A percentile compares a stretch with the other conserved stretches of the same genome.
Conservation (phyloP, 345 rosid genomes). For the Microcos paniculata region DNA sequence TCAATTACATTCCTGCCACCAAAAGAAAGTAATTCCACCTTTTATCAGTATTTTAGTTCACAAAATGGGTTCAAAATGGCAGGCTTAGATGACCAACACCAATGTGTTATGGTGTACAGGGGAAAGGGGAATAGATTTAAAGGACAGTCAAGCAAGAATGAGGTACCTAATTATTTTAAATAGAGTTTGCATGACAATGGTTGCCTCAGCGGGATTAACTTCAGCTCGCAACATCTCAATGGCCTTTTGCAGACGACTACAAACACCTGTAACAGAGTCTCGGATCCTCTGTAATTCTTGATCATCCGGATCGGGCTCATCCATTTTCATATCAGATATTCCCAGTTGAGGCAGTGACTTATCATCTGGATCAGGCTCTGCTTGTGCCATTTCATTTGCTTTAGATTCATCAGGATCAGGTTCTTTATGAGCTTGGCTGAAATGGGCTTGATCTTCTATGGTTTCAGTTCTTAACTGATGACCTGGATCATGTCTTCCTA, state of each 20-base stretch:
- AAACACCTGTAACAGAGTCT: slow-evolving; percentile 60
- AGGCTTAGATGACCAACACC: neutral
- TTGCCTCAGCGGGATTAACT: slow-evolving; percentile 48
- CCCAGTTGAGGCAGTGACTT: slow-evolving; percentile 22
- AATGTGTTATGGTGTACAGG: neutral
- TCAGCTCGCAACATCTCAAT: slow-evolving; percentile 54
- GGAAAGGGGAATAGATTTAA: neutral
- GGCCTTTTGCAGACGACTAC: slow-evolving; percentile 66
- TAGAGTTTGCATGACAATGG: slow-evolving; percentile 52
- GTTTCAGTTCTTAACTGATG: slow-evolving; percentile 17
- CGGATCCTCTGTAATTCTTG: slow-evolving; percentile 74
- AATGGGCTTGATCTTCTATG: slow-evolving; percentile 21
- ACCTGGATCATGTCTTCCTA: slow-evolving; percentile 16
- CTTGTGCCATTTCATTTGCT: slow-evolving; percentile 15
- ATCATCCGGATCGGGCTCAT: slow-evolving; percentile 81
- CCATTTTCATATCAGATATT: slow-evolving; percentile 40
- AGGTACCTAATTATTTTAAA: slow-evolving; percentile 70
- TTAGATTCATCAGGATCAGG: slow-evolving; percentile 31
- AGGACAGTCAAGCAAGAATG: slow-evolving; percentile 1
- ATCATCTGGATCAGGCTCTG: slow-evolving; percentile 43
- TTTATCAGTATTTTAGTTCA: slow-evolving; percentile 7
- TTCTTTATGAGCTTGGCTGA: slow-evolving; percentile 15
- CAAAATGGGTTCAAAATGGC: neutral
- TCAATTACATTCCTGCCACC: slow-evolving; percentile 71
- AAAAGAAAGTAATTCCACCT: slow-evolving; percentile 7